Evolutionary conservation across 2,329 filamentous ascomycete species (phyloP), one percentile per base, ranked within the genome.

Genomic region (Hymenoscyphus infarciens): DNA sequence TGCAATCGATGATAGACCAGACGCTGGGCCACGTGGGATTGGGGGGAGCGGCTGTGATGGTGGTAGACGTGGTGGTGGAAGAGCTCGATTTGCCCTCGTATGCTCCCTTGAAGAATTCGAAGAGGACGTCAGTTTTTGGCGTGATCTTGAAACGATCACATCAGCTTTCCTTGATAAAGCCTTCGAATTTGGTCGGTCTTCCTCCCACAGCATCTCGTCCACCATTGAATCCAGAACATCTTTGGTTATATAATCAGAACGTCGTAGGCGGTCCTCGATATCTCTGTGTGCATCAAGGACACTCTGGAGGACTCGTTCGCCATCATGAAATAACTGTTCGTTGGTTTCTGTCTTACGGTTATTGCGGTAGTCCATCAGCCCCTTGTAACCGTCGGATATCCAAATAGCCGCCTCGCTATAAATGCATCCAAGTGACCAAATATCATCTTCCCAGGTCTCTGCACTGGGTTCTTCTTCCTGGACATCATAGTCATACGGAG

Each of bases 391-490:
- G 42, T 70, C 66, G 0, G 69, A 67, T 4, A 74, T 66, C 71
- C 71, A 72, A 13, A 68, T 63, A 0, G 67, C 71, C n/a, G 70
- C 69, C 59, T 76, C 74, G 59, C 74, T 76, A 49, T 66, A 73
- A 5, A 76, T 67, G 63, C 73, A 73, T 6, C 70, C 73, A 33
- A 76, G 63, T 6, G 73, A 74, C 74, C 74, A 76, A 10, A 75
- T 71, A 64, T 76, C 75, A 22, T 65, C 65, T 29, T 61, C 59
- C 57, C 58, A 63, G 22, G 39, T 64, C 35, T 49, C 55, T 65
- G 16, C 29, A 31, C 5, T 31, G 29, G 2, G 29, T 31, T 31
- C 7, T 35, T 22, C 27, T 7, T 10, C 56, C 25, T 55, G 57
- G 11, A 61, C 49, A 29, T 64, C 53, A 29, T 60, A 19, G 27